Base-by-base conservation (phyloP, 2,329 filamentous ascomycete species). In the Monilinia fructigena region DNA sequence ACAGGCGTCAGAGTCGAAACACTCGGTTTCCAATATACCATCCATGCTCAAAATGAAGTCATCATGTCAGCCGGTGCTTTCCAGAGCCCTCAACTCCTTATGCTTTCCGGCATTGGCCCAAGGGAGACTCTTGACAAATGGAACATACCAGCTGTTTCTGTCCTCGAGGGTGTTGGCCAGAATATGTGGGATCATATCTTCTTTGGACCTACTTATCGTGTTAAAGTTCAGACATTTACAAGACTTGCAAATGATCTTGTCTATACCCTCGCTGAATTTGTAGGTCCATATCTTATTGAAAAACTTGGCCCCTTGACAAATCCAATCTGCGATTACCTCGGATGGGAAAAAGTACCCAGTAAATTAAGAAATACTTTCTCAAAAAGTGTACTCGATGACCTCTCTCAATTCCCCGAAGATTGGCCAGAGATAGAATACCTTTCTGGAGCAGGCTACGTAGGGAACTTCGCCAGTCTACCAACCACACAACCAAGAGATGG, bases 81-180 rank as follows among this genome's bases (percentile, higher is more conserved):
- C 71, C 81, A 82, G 72, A 79, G 79, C 1, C 80, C 81, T 0
- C 79, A 82, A 68, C 77, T 84, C 4, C 77, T 84, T 4, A 80
- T 80, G 73, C 77, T 83, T 0, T 81, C 79, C 55, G 82, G 82
- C 14, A 77, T 85, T 35, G 82, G 82, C 0, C 78, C 80, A 1
- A 75, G 74, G 0, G 73, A 75, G 0, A 78, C 81, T 26, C 77
- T 86, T 2, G 62, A 77, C 5, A 72, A 76, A n/a, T 77, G 81
- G 62, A 73, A 79, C 20, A 85, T 85, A 47, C 72, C 77, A 0
- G 70, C 82, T 1, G 67, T 85, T 1, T 77, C 77, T 4, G 78
- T 82, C 52, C 77, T 82, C 0, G 79, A 79, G 0, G 82, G 82
- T 1, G 83, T 85, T 1, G 84, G 83, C 6, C 76, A 83, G 70